phyloP scores from a whole-genome alignment of 352 stramenopile species.

The Phytopythium ostracodes region DNA sequence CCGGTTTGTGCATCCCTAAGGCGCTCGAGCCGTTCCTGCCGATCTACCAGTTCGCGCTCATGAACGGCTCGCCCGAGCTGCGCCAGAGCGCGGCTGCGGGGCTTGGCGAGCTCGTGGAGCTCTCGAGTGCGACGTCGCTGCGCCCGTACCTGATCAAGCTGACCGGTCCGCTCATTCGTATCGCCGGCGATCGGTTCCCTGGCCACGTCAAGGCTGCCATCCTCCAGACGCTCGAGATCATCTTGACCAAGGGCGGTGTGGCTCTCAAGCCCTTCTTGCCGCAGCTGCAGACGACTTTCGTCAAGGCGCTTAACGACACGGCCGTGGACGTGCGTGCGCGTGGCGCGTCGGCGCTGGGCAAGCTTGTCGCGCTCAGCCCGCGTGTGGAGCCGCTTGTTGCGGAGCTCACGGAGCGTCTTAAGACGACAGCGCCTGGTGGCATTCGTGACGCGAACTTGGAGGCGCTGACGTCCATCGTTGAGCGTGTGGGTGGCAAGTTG shows the following conservation, averaged over 20 bases:
- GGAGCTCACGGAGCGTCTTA: constrained; percentile 89
- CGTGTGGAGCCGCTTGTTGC: constrained; percentile 95
- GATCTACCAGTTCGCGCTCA: constrained; percentile 97
- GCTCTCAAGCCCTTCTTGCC: constrained; percentile 99
- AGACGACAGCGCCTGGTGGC: constrained; percentile 44
- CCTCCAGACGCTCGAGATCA: constrained; percentile 94
- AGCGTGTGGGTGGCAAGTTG: constrained; percentile 68
- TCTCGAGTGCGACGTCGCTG: constrained; percentile 85
- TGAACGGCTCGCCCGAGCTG: constrained; percentile 91
- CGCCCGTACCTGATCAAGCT: constrained; percentile 98
- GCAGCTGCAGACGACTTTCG: constrained; percentile 99
- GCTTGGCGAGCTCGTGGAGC: constrained; percentile 95
- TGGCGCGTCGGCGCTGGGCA: constrained; percentile 89
- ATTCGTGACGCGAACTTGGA: constrained; percentile 80
- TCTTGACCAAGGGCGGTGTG: constrained; percentile 95
- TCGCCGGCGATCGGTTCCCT: constrained; percentile 98
- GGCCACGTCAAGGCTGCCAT: constrained; percentile 98
- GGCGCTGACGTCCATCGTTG: constrained; percentile 58
- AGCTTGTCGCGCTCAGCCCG: constrained; percentile 93
- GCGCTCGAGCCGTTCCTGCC: constrained; percentile 95
- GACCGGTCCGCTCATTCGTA: constrained; percentile 96
- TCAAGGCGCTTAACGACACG: constrained; percentile 98
- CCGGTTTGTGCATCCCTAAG: constrained; percentile 78
- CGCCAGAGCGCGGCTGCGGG: constrained; percentile 91
- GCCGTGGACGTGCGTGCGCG: constrained; percentile 89